Conservation (phyloP, 2,329 filamentous ascomycete species). For the Dryadomyces quercus-mongolicae region DNA sequence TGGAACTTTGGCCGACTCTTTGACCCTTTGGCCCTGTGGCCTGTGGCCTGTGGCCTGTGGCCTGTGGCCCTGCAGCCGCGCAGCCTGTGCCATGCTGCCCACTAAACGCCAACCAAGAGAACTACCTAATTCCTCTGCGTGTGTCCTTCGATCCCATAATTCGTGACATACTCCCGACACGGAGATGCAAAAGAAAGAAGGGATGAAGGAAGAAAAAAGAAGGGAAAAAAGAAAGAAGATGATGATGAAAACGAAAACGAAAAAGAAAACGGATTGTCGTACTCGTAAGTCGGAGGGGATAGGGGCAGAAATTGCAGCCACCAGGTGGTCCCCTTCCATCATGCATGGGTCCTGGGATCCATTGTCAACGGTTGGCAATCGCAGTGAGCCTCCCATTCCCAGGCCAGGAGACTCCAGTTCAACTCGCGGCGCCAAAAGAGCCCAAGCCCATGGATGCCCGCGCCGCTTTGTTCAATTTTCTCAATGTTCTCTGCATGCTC, state of each 20-base stretch:
- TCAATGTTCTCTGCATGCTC: too few species aligned
- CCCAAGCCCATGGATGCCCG: slow-evolving; percentile 42
- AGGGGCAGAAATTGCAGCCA: neutral
- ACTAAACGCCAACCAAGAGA: neutral
- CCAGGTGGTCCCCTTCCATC: neutral
- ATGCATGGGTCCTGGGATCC: slow-evolving; percentile 11
- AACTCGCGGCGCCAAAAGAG: slow-evolving; percentile 64
- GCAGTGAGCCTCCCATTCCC: slow-evolving; percentile 54
- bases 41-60: neutral
- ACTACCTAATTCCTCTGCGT: neutral
- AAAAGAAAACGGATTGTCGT: neutral
- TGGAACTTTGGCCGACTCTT: too few species aligned
- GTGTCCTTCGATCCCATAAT: neutral
- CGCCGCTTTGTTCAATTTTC: neutral
- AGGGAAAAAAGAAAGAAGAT: neutral
- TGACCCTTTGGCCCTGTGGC: neutral
- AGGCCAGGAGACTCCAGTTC: slow-evolving; percentile 76
- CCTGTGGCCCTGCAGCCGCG: neutral
- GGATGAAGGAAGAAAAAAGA: neutral
- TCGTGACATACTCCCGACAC: neutral
- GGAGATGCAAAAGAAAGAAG: neutral
- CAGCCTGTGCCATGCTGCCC: neutral
- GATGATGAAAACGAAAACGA: neutral
- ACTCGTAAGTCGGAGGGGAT: neutral
- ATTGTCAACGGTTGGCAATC: slow-evolving; percentile 18